Conservation (phyloP, 306 rosid species). For the Malus sylvestris region DNA sequence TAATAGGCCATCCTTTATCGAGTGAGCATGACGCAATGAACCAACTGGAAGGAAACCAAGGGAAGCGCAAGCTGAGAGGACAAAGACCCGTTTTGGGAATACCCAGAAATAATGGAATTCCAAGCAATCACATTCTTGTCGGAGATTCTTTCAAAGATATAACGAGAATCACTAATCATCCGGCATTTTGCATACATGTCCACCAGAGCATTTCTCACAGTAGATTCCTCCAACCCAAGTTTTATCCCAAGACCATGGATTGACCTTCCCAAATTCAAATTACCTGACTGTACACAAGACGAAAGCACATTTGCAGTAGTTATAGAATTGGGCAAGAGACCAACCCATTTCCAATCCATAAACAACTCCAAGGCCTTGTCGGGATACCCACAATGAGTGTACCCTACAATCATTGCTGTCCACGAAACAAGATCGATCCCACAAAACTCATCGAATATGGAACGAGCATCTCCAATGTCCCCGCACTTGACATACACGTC, state of each 20-base stretch:
- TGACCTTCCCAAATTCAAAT: conserved; percentile 37
- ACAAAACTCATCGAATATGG: conserved; percentile 43
- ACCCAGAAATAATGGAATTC: conserved; percentile 75
- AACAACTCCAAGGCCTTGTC: conserved; percentile 47
- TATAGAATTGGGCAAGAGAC: conserved; percentile 49
- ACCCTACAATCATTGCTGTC: conserved; percentile 85
- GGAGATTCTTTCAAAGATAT: conserved; percentile 38
- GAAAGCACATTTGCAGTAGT: conserved; percentile 66
- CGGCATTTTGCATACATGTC: conserved; percentile 67
- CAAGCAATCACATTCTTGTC: conserved; percentile 55
- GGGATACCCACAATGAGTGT: conserved; percentile 50
- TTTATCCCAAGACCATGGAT: conserved; percentile 50
- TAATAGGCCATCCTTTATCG: conserved; percentile 40
- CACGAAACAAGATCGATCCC: conserved; percentile 51
- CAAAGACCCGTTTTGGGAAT: conserved; percentile 44
- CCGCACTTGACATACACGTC: conserved; percentile 71
- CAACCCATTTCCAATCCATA: conserved; percentile 25
- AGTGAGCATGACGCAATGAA: conserved; percentile 52
- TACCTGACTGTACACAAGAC: conserved; percentile 52
- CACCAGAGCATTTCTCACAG: conserved; percentile 56
- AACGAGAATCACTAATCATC: conserved; percentile 32
- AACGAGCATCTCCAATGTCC: conserved; percentile 49
- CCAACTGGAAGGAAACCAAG: conserved; percentile 51
- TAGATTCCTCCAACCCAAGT: conserved; percentile 37
- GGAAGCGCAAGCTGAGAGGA: conserved; percentile 57